These are phyloP conservation scores for Coemansia sp. DNA, from an alignment of 192 early-diverging fungal species.

Conservation along the genomic window DNA sequence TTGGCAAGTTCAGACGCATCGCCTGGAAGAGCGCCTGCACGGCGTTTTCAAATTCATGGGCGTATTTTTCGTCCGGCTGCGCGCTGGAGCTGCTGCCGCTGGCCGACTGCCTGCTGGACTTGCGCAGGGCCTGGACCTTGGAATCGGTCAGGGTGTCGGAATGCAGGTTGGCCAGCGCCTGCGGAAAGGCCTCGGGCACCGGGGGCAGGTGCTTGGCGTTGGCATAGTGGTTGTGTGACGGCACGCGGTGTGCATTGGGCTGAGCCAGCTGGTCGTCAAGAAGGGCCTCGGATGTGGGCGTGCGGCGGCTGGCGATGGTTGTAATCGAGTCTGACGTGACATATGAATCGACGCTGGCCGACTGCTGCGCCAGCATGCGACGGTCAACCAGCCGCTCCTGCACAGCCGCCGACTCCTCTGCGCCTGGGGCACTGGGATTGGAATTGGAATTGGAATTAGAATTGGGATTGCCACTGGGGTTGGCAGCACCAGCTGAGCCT, in stretches of 20 bases:
- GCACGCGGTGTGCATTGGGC: background rate
- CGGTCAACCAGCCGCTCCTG: background rate
- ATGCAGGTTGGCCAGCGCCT: background rate
- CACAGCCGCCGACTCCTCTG: background rate
- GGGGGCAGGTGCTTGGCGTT: background rate
- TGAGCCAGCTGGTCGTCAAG: background rate
- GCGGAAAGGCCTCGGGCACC: background rate
- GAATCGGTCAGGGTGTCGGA: background rate
- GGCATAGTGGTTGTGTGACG: background rate
- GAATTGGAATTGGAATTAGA: no score
- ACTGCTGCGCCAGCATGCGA: constrained; percentile 9
- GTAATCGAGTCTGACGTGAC: constrained; percentile 27
- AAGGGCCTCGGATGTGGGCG: constrained; percentile 2
- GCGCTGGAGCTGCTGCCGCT: constrained; percentile 4
- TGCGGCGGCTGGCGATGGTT: constrained; percentile 20
- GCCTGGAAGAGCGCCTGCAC: constrained; percentile 47
- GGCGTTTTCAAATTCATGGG: constrained; percentile 36
- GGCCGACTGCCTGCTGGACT: background rate
- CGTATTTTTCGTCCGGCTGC: constrained; percentile 31
- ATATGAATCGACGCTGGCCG: constrained; percentile 9
- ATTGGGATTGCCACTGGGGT: no score
- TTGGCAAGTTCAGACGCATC: constrained; percentile 44
- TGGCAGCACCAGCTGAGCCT: no score
- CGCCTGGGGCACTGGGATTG: no score
- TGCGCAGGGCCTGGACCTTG: background rate